These are phyloP conservation scores for Musa itinerans DNA, from an alignment of 176 grass and related monocot species.

Conservation along the genomic window DNA sequence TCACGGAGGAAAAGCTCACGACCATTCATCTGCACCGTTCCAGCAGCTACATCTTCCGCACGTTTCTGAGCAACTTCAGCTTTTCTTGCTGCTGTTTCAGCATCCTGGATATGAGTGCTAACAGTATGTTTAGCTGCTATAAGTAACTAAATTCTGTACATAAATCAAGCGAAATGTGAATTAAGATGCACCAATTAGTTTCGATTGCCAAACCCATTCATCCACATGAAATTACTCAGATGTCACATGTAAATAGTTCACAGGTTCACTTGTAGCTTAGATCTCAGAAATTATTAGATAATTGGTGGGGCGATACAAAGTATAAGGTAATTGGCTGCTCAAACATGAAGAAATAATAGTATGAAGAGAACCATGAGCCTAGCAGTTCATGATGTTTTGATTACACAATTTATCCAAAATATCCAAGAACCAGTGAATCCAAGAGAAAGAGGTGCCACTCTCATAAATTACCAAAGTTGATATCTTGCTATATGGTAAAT, in stretches of 20 bases:
- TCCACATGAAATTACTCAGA: no score
- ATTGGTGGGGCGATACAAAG: background rate
- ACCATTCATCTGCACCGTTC: conserved; percentile 67
- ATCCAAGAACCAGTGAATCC: background rate
- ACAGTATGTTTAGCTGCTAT: background rate
- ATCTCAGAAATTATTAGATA: background rate
- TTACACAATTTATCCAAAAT: background rate
- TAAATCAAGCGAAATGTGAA: background rate
- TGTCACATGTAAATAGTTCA: background rate
- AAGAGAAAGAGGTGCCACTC: background rate
- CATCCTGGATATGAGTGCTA: conserved; percentile 32
- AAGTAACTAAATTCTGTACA: background rate
- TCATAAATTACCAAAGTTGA: background rate
- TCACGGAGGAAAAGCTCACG: conserved; percentile 70
- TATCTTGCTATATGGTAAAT: background rate
- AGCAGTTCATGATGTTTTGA: background rate
- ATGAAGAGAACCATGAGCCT: background rate
- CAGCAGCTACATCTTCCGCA: conserved; percentile 41
- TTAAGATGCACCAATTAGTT: background rate
- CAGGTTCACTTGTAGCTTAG: background rate
- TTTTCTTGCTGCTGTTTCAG: conserved; percentile 41
- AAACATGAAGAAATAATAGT: background rate
- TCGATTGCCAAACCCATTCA: no score
- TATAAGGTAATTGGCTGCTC: background rate
- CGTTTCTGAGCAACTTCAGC: conserved; percentile 52